Evolutionary conservation across 192 early-diverging fungal species (phyloP).

Genomic region (Coemansia sp.): DNA sequence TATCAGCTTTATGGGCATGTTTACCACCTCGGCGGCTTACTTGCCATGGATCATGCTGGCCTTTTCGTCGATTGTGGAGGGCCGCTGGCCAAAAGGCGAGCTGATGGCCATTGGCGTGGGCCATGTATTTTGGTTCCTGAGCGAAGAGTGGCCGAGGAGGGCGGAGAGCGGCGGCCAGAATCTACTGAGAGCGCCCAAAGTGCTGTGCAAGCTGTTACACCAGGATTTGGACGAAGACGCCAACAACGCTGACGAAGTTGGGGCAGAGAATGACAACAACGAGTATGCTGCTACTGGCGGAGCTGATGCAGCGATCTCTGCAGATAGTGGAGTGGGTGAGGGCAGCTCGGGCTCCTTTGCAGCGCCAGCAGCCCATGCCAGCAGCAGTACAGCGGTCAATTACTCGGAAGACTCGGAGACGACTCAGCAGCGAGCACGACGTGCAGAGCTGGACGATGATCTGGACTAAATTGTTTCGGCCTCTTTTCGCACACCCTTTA

Average conservation of each 20-base stretch:
- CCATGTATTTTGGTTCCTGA: constrained; percentile 93
- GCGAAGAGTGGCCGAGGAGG: constrained; percentile 86
- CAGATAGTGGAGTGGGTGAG: background rate
- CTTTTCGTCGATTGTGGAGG: constrained; percentile 74
- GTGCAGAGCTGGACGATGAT: background rate
- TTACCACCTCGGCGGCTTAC: constrained; percentile 88
- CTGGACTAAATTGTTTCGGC: background rate
- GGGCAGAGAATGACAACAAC: background rate
- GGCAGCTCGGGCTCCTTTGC: background rate
- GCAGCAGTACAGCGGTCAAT: background rate
- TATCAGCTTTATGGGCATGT: constrained; percentile 87
- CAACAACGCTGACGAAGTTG: background rate
- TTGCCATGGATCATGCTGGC: constrained; percentile 88
- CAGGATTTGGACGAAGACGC: constrained; percentile 20
- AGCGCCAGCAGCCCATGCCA: background rate
- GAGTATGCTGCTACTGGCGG: background rate
- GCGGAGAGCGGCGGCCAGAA: constrained; percentile 52
- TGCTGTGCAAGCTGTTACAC: constrained; percentile 29
- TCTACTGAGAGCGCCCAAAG: constrained; percentile 20
- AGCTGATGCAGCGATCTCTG: background rate
- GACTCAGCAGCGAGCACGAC: background rate
- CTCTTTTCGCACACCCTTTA: background rate
- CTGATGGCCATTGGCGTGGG: constrained; percentile 82
- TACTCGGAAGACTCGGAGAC: background rate
- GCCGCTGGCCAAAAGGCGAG: constrained; percentile 73